These are phyloP conservation scores for Nicotiana sylvestris DNA, from an alignment of 257 asterid genomes.

Conservation along the genomic window DNA sequence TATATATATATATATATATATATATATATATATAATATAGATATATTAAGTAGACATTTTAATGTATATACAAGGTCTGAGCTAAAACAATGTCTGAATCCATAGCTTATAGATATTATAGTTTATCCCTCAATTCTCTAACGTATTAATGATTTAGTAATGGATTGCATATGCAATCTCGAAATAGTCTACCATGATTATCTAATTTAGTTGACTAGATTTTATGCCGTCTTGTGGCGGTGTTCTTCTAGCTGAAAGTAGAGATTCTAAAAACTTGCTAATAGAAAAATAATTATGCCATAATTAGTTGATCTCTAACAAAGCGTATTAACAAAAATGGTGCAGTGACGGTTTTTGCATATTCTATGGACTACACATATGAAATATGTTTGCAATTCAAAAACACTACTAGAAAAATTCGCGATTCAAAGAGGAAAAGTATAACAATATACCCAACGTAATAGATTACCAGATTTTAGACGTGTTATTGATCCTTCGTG, in stretches of 20 bases:
- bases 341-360: not conserved
- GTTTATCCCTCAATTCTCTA: too few relatives aligned
- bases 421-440: too few relatives aligned
- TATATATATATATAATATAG: too few relatives aligned
- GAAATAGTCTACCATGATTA: not conserved
- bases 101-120: too few relatives aligned
- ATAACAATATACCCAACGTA: too few relatives aligned
- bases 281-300: too few relatives aligned
- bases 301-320: too few relatives aligned
- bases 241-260: not conserved
- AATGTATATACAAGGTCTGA: too few relatives aligned
- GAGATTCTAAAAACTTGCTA: not conserved
- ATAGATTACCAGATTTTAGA: not conserved
- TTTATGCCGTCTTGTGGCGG: not conserved
- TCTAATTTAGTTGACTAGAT: not conserved
- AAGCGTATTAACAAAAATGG: not conserved
- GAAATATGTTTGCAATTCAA: not conserved
- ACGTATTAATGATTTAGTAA: not conserved
- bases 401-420: not conserved
- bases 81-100: too few relatives aligned
- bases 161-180: not conserved
- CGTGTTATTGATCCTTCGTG: not conserved
- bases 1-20: too few relatives aligned
- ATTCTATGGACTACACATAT: not conserved
- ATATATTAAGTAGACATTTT: too few relatives aligned